Evolutionary conservation across 768 basidiomycete species (phyloP).

Genomic region (Leccinum subtestaceum): DNA sequence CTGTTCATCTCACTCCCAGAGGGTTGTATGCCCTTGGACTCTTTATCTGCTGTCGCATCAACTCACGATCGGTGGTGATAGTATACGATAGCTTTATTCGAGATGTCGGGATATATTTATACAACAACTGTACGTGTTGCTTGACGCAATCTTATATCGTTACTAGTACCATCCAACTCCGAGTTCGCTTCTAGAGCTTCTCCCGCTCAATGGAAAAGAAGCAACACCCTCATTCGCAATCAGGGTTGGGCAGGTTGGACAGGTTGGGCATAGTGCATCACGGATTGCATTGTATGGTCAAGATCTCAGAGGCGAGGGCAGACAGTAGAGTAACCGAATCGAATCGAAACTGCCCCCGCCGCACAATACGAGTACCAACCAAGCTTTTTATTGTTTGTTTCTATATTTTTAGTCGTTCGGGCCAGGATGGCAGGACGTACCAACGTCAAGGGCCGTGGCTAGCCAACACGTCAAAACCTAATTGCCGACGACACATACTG

Average conservation of each 20-base stretch:
- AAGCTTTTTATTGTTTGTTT: neutral
- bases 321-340: neutral
- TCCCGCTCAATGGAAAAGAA: neutral
- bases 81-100: constrained; percentile 19
- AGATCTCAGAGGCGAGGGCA: neutral
- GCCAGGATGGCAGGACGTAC: neutral
- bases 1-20: neutral
- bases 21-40: neutral
- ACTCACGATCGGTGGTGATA: constrained; percentile 14
- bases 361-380: neutral
- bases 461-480: neutral
- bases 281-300: neutral
- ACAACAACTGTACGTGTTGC: constrained; percentile 18
- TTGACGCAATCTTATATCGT: constrained; percentile 24
- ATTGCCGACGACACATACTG: neutral
- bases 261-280: neutral
- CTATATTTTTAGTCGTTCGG: neutral
- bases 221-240: neutral
- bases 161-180: neutral
- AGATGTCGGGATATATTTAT: constrained; percentile 15
- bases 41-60: neutral
- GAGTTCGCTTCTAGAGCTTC: neutral
- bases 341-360: neutral
- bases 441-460: neutral
- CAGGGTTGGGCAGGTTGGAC: neutral